Evolutionary conservation across 2,329 filamentous ascomycete genomes (phyloP).

Genomic region (Aspergillus luchuensis): DNA sequence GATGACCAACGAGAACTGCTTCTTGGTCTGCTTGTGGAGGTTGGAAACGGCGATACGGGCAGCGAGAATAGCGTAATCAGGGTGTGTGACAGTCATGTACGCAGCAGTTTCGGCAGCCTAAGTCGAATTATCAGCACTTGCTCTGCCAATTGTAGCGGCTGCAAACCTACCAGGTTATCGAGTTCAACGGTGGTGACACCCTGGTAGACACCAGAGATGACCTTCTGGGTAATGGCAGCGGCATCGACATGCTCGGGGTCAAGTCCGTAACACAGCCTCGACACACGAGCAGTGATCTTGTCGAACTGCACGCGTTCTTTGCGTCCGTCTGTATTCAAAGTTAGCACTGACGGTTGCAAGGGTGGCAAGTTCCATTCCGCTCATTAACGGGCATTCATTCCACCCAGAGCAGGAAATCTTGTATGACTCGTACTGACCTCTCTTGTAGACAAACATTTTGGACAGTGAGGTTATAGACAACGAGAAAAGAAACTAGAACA

Average conservation of each 20-base stretch:
- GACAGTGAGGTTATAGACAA: slow-evolving; percentile 15
- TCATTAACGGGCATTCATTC: background rate
- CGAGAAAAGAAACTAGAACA: slow-evolving; percentile 18
- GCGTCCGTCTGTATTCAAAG: slow-evolving; percentile 73
- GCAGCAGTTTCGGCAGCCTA: slow-evolving; percentile 98
- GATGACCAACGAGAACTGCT: slow-evolving; percentile 97
- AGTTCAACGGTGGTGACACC: slow-evolving; percentile 96
- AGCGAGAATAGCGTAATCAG: slow-evolving; percentile 97
- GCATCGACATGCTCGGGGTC: slow-evolving; percentile 96
- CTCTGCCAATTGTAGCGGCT: background rate
- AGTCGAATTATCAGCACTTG: slow-evolving; percentile 22
- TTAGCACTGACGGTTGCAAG: slow-evolving; percentile 22
- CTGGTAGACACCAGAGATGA: slow-evolving; percentile 98
- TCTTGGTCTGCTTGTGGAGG: slow-evolving; percentile 99
- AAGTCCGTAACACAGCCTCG: slow-evolving; percentile 93
- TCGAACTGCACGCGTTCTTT: slow-evolving; percentile 99
- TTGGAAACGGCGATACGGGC: slow-evolving; percentile 98
- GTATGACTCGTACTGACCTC: slow-evolving; percentile 51
- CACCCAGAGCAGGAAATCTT: background rate
- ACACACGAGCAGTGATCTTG: slow-evolving; percentile 99
- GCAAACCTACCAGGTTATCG: slow-evolving; percentile 79
- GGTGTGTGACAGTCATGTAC: slow-evolving; percentile 99
- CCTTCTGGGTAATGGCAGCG: slow-evolving; percentile 97
- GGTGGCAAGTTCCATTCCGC: slow-evolving; percentile 22
- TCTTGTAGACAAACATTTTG: slow-evolving; percentile 65